Evolutionary conservation across 768 basidiomycete genomes (phyloP).

Genomic region (Kwoniella sp.): DNA sequence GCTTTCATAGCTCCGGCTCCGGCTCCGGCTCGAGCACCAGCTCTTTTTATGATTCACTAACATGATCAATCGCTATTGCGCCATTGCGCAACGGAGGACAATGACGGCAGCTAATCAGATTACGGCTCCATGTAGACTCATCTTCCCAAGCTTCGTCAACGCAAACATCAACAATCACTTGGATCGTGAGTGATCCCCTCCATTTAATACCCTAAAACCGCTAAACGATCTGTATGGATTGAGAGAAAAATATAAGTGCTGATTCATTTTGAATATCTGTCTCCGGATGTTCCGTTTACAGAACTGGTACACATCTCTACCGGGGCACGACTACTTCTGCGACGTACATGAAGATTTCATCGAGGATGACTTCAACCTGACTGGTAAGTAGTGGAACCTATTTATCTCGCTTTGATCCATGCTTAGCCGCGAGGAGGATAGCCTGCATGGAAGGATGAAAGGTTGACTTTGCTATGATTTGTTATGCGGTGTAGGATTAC

Average conservation of each 20-base stretch:
- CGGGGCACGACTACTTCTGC: slow-evolving; percentile 88
- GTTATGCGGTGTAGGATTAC: slow-evolving; percentile 38
- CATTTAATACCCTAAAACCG: too few species aligned
- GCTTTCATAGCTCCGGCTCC: too few species aligned
- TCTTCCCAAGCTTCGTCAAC: slow-evolving; percentile 52
- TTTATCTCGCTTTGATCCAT: too few species aligned
- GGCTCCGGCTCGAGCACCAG: too few species aligned
- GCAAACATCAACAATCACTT: slow-evolving; percentile 55
- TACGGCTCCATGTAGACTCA: slow-evolving; percentile 40
- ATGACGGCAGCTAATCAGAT: too few species aligned
- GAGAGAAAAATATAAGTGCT: slow-evolving; percentile 3
- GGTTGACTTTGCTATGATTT: not conserved
- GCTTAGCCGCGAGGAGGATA: too few species aligned
- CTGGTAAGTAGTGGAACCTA: slow-evolving; percentile 69
- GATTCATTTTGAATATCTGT: too few species aligned
- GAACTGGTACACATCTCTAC: slow-evolving; percentile 55
- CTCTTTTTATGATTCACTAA: too few species aligned
- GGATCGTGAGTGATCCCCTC: slow-evolving; percentile 47
- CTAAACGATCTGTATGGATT: too few species aligned
- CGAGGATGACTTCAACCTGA: slow-evolving; percentile 99
- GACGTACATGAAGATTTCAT: slow-evolving; percentile 98
- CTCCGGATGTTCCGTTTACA: slow-evolving; percentile 34
- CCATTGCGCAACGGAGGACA: too few species aligned
- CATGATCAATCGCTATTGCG: too few species aligned
- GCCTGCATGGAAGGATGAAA: too few species aligned